Base-by-base conservation (phyloP, 176 grass and related monocot genomes). In the Saccharum officinarum region DNA sequence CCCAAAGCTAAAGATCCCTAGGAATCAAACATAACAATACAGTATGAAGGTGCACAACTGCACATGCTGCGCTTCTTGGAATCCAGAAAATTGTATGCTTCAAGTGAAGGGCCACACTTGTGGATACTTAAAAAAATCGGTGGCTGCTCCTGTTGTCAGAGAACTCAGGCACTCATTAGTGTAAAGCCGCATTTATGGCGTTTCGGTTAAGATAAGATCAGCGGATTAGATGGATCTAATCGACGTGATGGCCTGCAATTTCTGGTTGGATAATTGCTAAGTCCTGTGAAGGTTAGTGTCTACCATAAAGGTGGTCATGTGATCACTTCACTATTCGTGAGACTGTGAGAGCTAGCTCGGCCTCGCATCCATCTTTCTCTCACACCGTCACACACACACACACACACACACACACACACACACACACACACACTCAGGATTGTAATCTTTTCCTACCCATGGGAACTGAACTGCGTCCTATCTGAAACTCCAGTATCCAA, bases 261-360 rank as follows among this genome's bases (percentile, higher is more conserved):
- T 59, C 67, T 82, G 7, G 34, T 41, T 69, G 67, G 14, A 38
- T 82, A 60, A 71, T 11, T 63, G 49, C n/a, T 9, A 14, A 16
- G 44, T 23, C 49, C 2, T 55, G 10, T 15, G 13, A 71, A 20
- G 67, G 33, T 78, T 62, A 78, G 76, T 63, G 37, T 50, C 45
- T 20, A 36, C n/a, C 80, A 82, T 57, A 59, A 78, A 82, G 80
- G 45, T 59, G 1, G n/a, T n/a, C 67, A 82, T 59, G 67, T 82
- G 80, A 59, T 10, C 0, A 6, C 8, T 55, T 54, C 65, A 40
- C 22, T 40, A 59, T 55, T 7, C 47, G 59, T 57, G 8, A 5
- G 45, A 52, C 22, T 54, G 6, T 31, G 54, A 78, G 42, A 67
- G 28, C 44, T 47, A 50, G 15, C 17, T 49, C 31, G 14, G 42